Percentiles rank a stretch among this genome's conserved stretches.
Conservation (phyloP, 2,329 filamentous ascomycete genomes). For the Xylariaceae sp. region DNA sequence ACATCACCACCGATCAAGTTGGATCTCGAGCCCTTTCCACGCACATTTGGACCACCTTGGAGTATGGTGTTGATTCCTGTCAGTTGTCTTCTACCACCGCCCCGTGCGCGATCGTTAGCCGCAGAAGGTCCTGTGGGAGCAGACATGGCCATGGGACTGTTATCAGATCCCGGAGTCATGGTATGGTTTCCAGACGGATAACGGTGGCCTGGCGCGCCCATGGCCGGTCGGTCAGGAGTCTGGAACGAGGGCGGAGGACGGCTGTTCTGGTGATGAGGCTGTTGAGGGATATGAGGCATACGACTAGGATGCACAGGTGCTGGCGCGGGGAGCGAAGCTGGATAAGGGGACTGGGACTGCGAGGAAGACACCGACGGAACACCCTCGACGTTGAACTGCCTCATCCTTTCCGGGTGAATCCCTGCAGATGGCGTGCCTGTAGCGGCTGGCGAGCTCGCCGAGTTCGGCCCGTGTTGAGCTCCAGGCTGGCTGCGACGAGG, state of each 20-base stretch:
- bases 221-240: conserved; percentile 24
- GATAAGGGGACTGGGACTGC: conserved; percentile 16
- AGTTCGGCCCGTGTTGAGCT: conserved; percentile 15
- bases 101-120: conserved; percentile 26
- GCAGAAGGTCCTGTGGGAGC: conserved; percentile 27
- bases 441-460: conserved; percentile 18
- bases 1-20: conserved; percentile 47
- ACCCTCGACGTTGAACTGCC: conserved; percentile 17
- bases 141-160: conserved; percentile 21
- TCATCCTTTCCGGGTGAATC: conserved; percentile 25
- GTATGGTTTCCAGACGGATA: conserved; percentile 15
- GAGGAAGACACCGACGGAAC: conserved; percentile 10
- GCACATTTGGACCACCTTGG: conserved; percentile 32
- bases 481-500: conserved; percentile 33
- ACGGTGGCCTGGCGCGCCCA: conserved; percentile 18
- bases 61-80: conserved; percentile 53
- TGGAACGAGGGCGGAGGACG: conserved; percentile 24
- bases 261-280: conserved; percentile 15
- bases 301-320: conserved; percentile 34
- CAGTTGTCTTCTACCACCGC: conserved; percentile 44
- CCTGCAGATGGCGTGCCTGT: conserved; percentile 15
- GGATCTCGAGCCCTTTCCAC: conserved; percentile 30
- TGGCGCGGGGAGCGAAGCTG: conserved; percentile 14
- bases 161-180: conserved; percentile 16
- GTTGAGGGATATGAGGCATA: conserved; percentile 29